Evolutionary conservation across 345 rosid species (phyloP), one percentile per base, ranked within the genome.

Genomic region (Toxicodendron radicans): DNA sequence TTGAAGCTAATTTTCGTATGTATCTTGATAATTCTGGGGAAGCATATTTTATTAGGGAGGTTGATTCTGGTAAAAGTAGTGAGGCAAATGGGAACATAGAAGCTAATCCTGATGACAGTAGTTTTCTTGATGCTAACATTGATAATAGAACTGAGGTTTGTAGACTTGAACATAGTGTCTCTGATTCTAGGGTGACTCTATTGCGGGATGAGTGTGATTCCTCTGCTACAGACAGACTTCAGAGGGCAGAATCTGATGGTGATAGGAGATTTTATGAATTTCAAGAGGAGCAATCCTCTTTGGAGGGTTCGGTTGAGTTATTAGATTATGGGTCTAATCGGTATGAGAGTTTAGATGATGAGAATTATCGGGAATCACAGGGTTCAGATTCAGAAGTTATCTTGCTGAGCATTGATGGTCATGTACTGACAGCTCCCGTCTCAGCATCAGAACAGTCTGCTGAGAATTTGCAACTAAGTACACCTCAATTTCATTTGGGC

Each of bases 11-110:
- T 81, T 94, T 94, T 70, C 96, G 90, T 76, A 94, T 94, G 98
- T 87, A 79, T 74, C 96, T 94, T 73, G 98, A 94, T 80, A 90
- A 94, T 59, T 92, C 98, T 6, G 98, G 98, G 6, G 94, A 92
- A 81, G 97, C 98, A 20, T 94, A 90, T 84, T 92, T 94, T 85
- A 74, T 86, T 72, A 87, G 84, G 75, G 96, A 88, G 85, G 88
- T 83, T 67, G 91, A 90, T 73, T 82, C 87, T 71, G 83, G 80
- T 24, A 21, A 83, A 75, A 84, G 69, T 76, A 62, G 76, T 56
- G 70, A 73, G 70, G 57, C 66, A 9, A 78, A 66, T 59, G 83
- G 80, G 53, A 64, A 45, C 20, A 12, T 68, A 63, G 79, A 61
- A 27, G 41, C 62, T 67, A 61, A 74, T 10, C 62, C 49, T 10